Evolutionary conservation across 768 basidiomycete species (phyloP), one percentile per base, ranked within the genome.

Genomic region (Leccinum uliginosum): DNA sequence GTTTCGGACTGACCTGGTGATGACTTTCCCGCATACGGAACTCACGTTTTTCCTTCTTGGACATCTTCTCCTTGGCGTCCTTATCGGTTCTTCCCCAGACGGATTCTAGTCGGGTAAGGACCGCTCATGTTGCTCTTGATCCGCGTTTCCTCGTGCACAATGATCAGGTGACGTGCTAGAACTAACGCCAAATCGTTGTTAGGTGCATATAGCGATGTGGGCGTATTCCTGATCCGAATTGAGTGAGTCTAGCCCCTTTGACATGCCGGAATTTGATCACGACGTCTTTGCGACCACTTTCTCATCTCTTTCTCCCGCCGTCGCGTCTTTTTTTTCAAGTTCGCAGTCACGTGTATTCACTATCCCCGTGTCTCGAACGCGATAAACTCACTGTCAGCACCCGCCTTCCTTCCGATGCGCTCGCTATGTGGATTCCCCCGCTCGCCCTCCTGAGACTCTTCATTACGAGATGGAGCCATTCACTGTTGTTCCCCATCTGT

Each of bases 11-110:
- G 12, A 61, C 27, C 64, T 62, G 57, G 61, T 59, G 45, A 26
- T 23, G 46, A 21, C 29, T 50, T 21, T 29, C 14, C 45, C 34
- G 10, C 29, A 7, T 7, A 38, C 61, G 67, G 60, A 65, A 38
- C 68, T 94, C 19, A 78, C 90, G 0, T 97, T 97, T 72, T 85
- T 95, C 71, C 72, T 90, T n/a, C 80, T 98, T 19, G 94, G 94
- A 14, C 82, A 81, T 17, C 83, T 95, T 62, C 84, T 84, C 46
- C 79, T 98, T 12, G 96, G 96, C 3, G 79, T 83, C 6, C 73
- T 98, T 10, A 87, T 97, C 30, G 94, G 94, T 1, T 98, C 74
- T 98, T 98, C 74, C 96, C 96, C 15, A 80, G 96, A 14, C 94
- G 97, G 66, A 97, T 98, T 66, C 82, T 98, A 26, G 91, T 98